Evolutionary conservation across 192 early-diverging fungal species (phyloP).

Genomic region (Entophlyctis helioformis): DNA sequence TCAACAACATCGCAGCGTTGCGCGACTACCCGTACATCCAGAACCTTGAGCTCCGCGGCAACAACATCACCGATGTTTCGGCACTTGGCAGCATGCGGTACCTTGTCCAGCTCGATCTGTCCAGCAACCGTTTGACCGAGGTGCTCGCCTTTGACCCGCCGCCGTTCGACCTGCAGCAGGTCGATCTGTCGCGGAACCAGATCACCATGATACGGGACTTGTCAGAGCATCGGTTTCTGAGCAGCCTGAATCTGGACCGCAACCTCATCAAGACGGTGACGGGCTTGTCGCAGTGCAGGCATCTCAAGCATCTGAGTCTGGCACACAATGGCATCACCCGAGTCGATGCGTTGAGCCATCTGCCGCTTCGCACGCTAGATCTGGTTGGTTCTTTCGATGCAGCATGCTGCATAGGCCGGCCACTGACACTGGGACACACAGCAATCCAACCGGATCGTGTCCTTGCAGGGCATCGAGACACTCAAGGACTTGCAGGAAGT

Average conservation of each 20-base stretch:
- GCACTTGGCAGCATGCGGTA: conserved; percentile 21
- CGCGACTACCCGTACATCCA: conserved; percentile 25
- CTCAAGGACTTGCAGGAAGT: conserved; percentile 29
- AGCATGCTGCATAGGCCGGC: no score
- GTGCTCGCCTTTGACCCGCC: conserved; percentile 19
- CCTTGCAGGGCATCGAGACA: conserved; percentile 25
- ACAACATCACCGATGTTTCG: conserved; percentile 23
- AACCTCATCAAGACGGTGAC: conserved; percentile 18
- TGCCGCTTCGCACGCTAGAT: conserved; percentile 35
- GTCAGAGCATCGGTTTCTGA: conserved; percentile 28
- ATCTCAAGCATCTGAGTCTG: conserved; percentile 30
- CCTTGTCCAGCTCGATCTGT: conserved; percentile 36
- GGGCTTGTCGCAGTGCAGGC: conserved; percentile 23
- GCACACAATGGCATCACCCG: conserved; percentile 23
- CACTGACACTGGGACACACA: no score
- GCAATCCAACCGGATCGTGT: conserved; percentile 22
- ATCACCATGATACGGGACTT: conserved; percentile 27
- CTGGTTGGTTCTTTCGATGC: no score
- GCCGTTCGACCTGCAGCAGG: conserved; percentile 37
- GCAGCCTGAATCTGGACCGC: conserved; percentile 26
- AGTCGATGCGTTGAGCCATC: conserved; percentile 24
- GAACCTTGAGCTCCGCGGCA: conserved; percentile 31
- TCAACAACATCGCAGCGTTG: conserved; percentile 19
- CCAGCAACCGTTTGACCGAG: conserved; percentile 31
- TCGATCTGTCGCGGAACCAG: conserved; percentile 38